Evolutionary conservation across 176 grass and related monocot genomes (phyloP).

Genomic region (Rhynchospora tenuis): DNA sequence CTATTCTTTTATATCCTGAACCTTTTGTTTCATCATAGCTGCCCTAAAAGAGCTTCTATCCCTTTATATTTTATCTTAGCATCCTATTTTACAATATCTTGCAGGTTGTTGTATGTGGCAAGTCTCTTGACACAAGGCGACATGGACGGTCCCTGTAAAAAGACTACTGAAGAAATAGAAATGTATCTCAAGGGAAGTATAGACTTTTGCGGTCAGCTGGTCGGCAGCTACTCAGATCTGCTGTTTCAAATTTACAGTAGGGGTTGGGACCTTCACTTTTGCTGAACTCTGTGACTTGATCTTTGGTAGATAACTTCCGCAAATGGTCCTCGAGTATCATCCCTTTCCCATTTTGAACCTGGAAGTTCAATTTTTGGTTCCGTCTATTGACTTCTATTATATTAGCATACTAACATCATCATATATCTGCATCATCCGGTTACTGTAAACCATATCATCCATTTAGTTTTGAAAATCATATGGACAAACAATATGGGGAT

Average conservation of each 20-base stretch:
- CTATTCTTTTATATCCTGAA: neutral
- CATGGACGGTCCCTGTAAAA: neutral
- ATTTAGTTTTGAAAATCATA: neutral
- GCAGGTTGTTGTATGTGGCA: neutral
- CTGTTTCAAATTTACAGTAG: neutral
- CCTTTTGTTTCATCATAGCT: too few species aligned
- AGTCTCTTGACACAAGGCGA: neutral
- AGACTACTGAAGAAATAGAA: slow-evolving; percentile 8
- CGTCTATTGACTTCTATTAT: neutral
- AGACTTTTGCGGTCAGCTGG: neutral
- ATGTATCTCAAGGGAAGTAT: neutral
- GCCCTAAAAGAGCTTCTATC: too few species aligned
- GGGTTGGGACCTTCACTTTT: neutral
- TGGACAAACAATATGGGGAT: neutral
- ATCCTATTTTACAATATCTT: neutral
- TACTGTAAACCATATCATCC: neutral
- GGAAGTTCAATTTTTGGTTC: neutral
- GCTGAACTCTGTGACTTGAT: neutral
- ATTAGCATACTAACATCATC: neutral
- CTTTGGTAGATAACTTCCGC: neutral
- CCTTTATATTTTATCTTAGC: too few species aligned
- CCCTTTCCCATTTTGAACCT: neutral
- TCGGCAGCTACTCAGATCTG: neutral
- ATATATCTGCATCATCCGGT: neutral
- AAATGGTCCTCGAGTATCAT: neutral